Base-by-base conservation (phyloP, 2,329 filamentous ascomycete genomes). In the Paracoccidioides brasiliensis region DNA sequence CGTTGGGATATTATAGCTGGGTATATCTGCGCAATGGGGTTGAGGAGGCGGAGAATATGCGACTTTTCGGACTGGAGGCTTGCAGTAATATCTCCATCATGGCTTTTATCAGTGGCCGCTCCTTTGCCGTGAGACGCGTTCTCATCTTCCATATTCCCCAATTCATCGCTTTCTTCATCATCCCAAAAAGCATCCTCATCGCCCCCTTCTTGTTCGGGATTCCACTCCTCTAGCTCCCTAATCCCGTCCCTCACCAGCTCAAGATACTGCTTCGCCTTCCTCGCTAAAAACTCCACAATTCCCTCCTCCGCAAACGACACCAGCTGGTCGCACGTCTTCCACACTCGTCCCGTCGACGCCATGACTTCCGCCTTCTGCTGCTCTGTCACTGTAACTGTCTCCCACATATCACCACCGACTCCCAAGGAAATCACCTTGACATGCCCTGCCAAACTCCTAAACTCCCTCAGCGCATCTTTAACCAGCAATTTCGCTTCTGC, bases 161-260 rank as follows among this genome's bases (percentile, higher is more conserved):
- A 61, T 50, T 60, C 58, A 15, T 56, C 54, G 3, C 62, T 58
- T 2, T 64, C 63, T 15, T 69, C 64, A 38, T 68, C 67, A 22
- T 62, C 66, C 40, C 70, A 58, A 42, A 68, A 54, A n/a, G 70
- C 60, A 51, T 63, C 62, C 4, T 72, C 69, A 50, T 82, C 82
- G 0, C 82, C 82, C 3, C 81, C 80, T 0, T 79, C 78, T 8
- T 81, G 79, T 63, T 89, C 85, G 1, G 89, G 86, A 22, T 84
- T 82, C 89, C 90, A 96, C 63, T 91, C 88, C 67, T 89, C 88
- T 60, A 96, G 70, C 72, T 96, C 91, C 59, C 87, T 81, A 62
- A 94, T 80, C 0, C 89, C 86, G 72, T 96, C 91, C 62, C 87
- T 81, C 30, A 96, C 74, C 2, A 86, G 80, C 55, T 87, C 87